Base-by-base conservation (phyloP, 495 filamentous ascomycete genomes). In the Endocarpon pusillum region DNA sequence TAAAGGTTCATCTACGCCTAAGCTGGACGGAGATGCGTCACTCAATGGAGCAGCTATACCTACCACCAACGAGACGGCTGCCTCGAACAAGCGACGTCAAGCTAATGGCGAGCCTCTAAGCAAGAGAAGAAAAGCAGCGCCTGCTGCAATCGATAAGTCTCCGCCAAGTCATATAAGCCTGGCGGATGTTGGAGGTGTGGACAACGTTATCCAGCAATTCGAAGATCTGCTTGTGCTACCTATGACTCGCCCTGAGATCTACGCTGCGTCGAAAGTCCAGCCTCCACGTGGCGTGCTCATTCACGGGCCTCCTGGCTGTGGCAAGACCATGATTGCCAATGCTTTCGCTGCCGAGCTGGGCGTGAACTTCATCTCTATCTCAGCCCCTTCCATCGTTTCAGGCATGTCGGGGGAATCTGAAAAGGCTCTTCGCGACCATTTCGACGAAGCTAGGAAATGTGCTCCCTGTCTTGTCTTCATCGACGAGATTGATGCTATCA, bases 391-490 rank as follows among this genome's bases (percentile, higher is more conserved):
- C 0, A 67, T 94, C 12, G 75, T 96, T 1, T 83, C 81, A 12
- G 87, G 89, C 2, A 94, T 93, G 78, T 94, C 85, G 11, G 87
- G 87, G 42, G 87, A 94, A 46, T 93, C 83, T 0, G 89, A 97
- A 55, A 91, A 92, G 60, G 85, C 84, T 36, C 71, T 97, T 32
- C 67, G 87, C 20, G 86, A 94, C 36, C 65, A 85, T 36, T 94
- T 94, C 42, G 61, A 94, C 15, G 81, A 92, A 48, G 89, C 89
- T 0, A 81, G 79, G 49, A 69, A 71, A 35, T 67, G 86, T 35
- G 89, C 89, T 2, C 89, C 89, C 1, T 94, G 86, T 48, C 59
- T 97, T 3, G 69, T 97, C 5, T 94, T 97, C 51, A 79, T 97
- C 37, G 89, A 94, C 44, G 89, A 97, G 52, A 92, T 94, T 40